These are phyloP conservation scores for Hevea brasiliensis DNA, from an alignment of 345 rosid species.

Conservation along the genomic window DNA sequence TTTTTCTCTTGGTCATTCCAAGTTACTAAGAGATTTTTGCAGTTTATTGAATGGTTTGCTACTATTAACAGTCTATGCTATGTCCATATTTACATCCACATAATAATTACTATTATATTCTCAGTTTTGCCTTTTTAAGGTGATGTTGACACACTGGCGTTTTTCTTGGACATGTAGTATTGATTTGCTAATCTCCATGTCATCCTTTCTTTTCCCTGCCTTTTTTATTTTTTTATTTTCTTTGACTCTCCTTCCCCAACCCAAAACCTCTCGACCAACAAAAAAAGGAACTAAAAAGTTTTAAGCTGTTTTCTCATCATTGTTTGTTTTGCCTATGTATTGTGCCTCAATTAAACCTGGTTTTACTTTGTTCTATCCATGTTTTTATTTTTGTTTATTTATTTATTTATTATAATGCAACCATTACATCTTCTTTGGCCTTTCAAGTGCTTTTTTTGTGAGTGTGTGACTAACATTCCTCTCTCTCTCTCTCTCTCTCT, in stretches of 20 bases:
- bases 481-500: conserved; percentile 16
- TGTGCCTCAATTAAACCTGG: neutral
- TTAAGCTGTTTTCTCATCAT: neutral
- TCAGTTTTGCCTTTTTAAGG: neutral
- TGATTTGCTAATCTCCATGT: neutral
- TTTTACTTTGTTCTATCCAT: neutral
- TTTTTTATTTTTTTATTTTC: too few relatives aligned
- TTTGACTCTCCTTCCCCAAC: too few relatives aligned
- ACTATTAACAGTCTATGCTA: neutral
- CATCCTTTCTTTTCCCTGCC: neutral
- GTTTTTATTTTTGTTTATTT: neutral
- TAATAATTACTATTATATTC: neutral
- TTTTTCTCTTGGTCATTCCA: neutral
- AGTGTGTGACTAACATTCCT: conserved; percentile 7
- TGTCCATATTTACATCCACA: conserved; percentile 4
- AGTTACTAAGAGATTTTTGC: neutral
- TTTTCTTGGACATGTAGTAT: neutral
- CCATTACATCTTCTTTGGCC: neutral
- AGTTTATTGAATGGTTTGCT: neutral
- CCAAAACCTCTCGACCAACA: too few relatives aligned
- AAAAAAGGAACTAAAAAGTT: too few relatives aligned
- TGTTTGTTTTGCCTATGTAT: neutral
- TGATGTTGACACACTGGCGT: neutral
- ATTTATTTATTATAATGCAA: neutral
- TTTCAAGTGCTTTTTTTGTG: neutral